Conservation (phyloP, 345 rosid genomes). For the Linum tenue region DNA sequence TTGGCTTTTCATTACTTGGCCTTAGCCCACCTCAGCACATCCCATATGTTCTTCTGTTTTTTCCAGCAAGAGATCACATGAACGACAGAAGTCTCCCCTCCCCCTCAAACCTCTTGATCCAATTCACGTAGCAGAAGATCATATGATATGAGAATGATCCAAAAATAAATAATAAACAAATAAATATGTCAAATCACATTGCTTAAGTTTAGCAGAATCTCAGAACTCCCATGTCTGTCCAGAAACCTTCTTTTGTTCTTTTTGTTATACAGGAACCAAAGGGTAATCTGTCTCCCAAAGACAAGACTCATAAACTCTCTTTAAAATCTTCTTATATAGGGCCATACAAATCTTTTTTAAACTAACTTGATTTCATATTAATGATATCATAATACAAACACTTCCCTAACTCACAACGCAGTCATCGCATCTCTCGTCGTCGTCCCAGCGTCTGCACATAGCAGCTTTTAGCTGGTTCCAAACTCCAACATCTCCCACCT, state of each 20-base stretch:
- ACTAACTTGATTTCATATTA: background rate
- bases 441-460: background rate
- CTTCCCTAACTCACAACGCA: background rate
- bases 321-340: background rate
- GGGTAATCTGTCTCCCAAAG: background rate
- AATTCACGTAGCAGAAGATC: too few species aligned
- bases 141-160: background rate
- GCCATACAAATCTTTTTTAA: background rate
- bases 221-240: background rate
- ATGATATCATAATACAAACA: background rate
- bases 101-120: too few species aligned
- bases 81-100: too few species aligned
- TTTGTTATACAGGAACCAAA: background rate
- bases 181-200: background rate
- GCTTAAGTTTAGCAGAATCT: background rate
- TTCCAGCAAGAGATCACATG: too few species aligned
- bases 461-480: conserved; percentile 61
- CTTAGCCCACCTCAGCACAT: too few species aligned
- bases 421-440: background rate
- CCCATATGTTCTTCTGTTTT: too few species aligned
- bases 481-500: conserved; percentile 90
- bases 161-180: too few species aligned
- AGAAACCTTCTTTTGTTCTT: background rate
- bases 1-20: too few species aligned
- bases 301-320: background rate